phyloP scores from a whole-genome alignment of 257 asterid genomes.

The Scutellaria barbata region DNA sequence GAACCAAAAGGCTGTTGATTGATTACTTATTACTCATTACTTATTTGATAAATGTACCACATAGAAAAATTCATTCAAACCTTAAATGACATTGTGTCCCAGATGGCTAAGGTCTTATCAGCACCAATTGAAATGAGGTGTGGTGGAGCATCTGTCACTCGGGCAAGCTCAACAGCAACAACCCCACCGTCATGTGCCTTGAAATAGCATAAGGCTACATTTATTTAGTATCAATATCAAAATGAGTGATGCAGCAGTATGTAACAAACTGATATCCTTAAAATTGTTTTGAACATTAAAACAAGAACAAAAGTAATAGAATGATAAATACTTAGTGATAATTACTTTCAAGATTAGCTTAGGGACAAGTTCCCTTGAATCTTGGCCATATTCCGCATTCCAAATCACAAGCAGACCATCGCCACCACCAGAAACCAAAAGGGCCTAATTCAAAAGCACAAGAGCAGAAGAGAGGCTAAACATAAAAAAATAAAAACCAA shows the following conservation, averaged over 20 bases:
- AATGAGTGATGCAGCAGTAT: conserved; percentile 21
- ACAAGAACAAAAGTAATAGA: background rate
- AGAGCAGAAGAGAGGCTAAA: conserved; percentile 26
- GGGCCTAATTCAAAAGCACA: conserved; percentile 61
- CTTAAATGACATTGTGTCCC: conserved; percentile 96
- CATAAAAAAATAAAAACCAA: background rate
- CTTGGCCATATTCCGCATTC: conserved; percentile 90
- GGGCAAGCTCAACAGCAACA: conserved; percentile 85
- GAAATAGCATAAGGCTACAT: conserved; percentile 36
- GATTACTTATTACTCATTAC: background rate
- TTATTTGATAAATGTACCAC: conserved; percentile 24
- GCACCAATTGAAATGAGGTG: conserved; percentile 94
- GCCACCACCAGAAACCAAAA: conserved; percentile 92
- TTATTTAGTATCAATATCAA: conserved; percentile 31
- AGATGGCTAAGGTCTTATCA: conserved; percentile 93
- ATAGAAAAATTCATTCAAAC: conserved; percentile 40
- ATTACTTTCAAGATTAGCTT: conserved; percentile 82
- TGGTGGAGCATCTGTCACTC: conserved; percentile 86
- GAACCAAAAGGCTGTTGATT: background rate
- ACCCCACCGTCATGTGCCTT: conserved; percentile 98
- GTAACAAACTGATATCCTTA: conserved; percentile 21
- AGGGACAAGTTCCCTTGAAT: conserved; percentile 91
- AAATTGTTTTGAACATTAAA: conserved; percentile 4
- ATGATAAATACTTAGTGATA: conserved; percentile 16
- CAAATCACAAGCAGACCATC: conserved; percentile 93